Evolutionary conservation across 1,284 basidiomycete species (phyloP), one percentile per base, ranked within the genome.

Genomic region (Leccinum fallax): DNA sequence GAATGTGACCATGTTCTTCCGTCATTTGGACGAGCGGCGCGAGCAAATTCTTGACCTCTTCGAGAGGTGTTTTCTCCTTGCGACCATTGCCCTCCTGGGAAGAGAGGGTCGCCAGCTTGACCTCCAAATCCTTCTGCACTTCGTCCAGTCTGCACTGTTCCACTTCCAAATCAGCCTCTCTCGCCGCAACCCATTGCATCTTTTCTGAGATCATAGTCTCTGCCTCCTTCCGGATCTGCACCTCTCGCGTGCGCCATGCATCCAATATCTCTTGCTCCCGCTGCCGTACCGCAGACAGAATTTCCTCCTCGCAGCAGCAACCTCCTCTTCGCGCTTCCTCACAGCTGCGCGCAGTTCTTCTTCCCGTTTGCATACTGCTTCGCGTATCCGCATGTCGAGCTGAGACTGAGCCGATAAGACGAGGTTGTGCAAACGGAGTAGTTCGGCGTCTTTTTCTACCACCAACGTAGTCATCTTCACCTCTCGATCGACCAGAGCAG

Each of bases 41-140:
- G 8, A 88, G 78, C 19, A 89, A 75, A 66, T 90, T 90, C 76
- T 88, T 87, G 40, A 91, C 86, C 71, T 91, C 89, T 68, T 91
- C 89, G 5, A 90, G 75, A 5, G 88, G 87, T 2, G 78, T 80
- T 71, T 88, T 88, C 57, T 83, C 82, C 69, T 80, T 82, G 5
- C 79, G 79, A 24, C 75, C 81, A 73, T 80, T 80, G 56, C 58
- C 62, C 63, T 73, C 74, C 46, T 71, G 69, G 62, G 78, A 78
- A 68, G 85, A 81, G 64, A 81, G 68, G 46, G 73, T 71, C 57
- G 72, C 76, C 65, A 81, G 65, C 69, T 79, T 80, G 54, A 73
- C 75, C 69, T 86, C 85, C 43, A 87, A 61, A 57, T 84, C 83
- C 53, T 69, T 70, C 62, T 78, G 76, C 34, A 80, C 74, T 5